Conservation (phyloP, 176 grass and related monocot species). For the Hsuehochloa calcarea region DNA sequence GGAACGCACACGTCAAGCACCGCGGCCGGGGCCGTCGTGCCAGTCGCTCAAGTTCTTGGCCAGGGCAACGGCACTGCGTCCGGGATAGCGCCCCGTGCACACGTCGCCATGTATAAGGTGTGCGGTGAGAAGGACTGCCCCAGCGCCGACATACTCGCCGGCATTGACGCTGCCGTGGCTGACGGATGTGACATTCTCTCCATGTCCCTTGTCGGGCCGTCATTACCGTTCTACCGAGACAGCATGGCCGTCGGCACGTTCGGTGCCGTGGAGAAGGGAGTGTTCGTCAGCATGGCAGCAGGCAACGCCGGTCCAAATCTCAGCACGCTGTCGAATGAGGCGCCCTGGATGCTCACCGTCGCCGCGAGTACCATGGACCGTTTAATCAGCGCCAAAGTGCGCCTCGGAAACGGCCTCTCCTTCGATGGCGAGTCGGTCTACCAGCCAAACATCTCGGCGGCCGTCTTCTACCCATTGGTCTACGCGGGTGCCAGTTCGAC, state of each 20-base stretch:
- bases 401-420: constrained; percentile 35
- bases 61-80: constrained; percentile 32
- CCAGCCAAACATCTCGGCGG: background rate
- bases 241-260: constrained; percentile 39
- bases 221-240: background rate
- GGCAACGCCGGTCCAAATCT: constrained; percentile 34
- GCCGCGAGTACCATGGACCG: constrained; percentile 64
- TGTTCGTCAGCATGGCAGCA: constrained; percentile 50
- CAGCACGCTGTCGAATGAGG: constrained; percentile 37
- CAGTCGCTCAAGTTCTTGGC: constrained; percentile 37
- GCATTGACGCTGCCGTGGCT: constrained; percentile 33
- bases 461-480: background rate
- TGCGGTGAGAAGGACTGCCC: constrained; percentile 2
- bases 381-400: constrained; percentile 28
- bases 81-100: constrained; percentile 45
- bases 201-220: constrained; percentile 8
- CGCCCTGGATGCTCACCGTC: constrained; percentile 71
- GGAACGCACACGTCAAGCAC: constrained; percentile 69
- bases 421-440: constrained; percentile 50
- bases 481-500: constrained; percentile 22
- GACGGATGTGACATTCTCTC: constrained; percentile 55
- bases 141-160: constrained; percentile 32
- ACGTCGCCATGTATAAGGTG: constrained; percentile 62
- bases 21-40: constrained; percentile 44
- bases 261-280: constrained; percentile 41